Evolutionary conservation across 768 basidiomycete genomes (phyloP).

Genomic region (Cyclocybe cylindracea): DNA sequence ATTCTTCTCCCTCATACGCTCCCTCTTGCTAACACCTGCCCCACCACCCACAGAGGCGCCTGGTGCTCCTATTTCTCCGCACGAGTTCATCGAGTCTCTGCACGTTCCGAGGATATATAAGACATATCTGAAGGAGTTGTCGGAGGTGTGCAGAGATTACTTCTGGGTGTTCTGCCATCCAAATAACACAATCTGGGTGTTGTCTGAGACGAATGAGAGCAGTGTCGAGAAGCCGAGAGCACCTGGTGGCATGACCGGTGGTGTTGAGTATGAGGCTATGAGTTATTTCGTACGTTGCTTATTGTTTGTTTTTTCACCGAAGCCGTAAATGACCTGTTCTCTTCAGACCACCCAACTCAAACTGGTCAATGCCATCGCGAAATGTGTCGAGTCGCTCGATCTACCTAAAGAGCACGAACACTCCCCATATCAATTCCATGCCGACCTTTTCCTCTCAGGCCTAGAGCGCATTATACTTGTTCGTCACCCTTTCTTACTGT

Average conservation of each 20-base stretch:
- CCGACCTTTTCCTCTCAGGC: conserved; percentile 87
- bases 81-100: conserved; percentile 71
- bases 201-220: conserved; percentile 80
- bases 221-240: conserved; percentile 89
- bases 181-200: conserved; percentile 87
- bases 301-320: neutral
- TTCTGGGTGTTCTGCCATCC: conserved; percentile 98
- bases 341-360: conserved; percentile 83
- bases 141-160: conserved; percentile 90
- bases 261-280: conserved; percentile 98
- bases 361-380: conserved; percentile 80
- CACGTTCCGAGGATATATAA: conserved; percentile 38
- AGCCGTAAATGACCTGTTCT: neutral
- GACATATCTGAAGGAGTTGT: conserved; percentile 48
- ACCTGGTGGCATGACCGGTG: conserved; percentile 97
- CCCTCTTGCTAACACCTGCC: conserved; percentile 62
- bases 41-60: conserved; percentile 35
- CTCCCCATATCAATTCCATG: conserved; percentile 82
- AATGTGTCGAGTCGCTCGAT: conserved; percentile 62
- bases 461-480: conserved; percentile 90
- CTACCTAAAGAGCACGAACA: conserved; percentile 68
- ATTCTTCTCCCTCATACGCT: conserved; percentile 72
- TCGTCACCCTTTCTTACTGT: conserved; percentile 23
- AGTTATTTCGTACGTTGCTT: conserved; percentile 75
- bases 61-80: conserved; percentile 45